Conservation (phyloP, 2,329 filamentous ascomycete genomes). For the Pseudocercospora cruenta region DNA sequence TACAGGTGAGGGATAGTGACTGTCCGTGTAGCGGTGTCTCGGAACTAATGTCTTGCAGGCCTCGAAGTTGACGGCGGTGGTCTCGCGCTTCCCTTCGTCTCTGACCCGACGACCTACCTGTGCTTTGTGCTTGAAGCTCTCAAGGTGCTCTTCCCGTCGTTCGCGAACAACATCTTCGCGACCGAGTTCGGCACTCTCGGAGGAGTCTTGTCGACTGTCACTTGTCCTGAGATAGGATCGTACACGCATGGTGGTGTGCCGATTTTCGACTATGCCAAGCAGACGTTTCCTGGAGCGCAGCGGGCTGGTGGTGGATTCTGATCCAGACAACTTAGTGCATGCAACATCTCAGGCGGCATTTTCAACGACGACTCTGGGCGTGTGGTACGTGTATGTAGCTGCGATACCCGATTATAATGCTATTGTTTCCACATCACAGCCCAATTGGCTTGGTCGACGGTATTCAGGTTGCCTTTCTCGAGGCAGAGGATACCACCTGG, state of each 20-base stretch:
- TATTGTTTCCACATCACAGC: too few relatives aligned
- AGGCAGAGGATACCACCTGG: too few relatives aligned
- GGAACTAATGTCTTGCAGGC: background rate
- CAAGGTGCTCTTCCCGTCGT: background rate
- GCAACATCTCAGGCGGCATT: too few relatives aligned
- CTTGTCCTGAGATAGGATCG: conserved; percentile 9
- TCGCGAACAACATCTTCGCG: conserved; percentile 10
- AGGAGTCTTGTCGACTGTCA: background rate
- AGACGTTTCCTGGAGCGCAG: conserved; percentile 1
- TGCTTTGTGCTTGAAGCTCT: conserved; percentile 7
- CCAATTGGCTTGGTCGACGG: too few relatives aligned
- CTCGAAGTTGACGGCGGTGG: background rate
- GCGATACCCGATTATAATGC: too few relatives aligned
- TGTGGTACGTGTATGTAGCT: too few relatives aligned
- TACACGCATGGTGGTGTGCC: background rate
- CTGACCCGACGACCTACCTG: background rate
- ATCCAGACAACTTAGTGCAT: background rate
- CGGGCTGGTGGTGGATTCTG: background rate
- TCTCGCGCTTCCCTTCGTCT: background rate
- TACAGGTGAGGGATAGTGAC: background rate
- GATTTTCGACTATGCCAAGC: background rate
- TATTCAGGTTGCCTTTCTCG: too few relatives aligned
- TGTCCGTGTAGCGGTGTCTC: background rate
- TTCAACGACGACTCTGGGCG: too few relatives aligned
- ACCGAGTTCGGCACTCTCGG: background rate